These are phyloP conservation scores for Diaporthe citrichinensis DNA, from an alignment of 2,329 filamentous ascomycete species.

Conservation along the genomic window DNA sequence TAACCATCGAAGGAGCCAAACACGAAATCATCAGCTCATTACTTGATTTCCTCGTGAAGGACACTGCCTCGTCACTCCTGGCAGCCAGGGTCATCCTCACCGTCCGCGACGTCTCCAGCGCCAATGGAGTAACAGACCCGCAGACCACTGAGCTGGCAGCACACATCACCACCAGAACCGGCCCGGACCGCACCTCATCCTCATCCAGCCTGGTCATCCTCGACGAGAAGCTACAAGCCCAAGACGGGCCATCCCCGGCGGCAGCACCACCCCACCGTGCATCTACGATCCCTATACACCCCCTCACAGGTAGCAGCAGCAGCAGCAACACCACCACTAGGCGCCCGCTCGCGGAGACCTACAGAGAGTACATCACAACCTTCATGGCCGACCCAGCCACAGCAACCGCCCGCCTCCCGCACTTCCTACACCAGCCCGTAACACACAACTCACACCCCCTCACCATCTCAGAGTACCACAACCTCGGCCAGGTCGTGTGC, in stretches of 20 bases:
- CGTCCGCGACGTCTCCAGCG: not conserved
- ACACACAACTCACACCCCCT: conserved; percentile 50
- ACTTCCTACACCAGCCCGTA: conserved; percentile 47
- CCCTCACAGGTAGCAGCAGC: not conserved
- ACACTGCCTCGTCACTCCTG: not conserved
- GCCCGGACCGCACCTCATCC: not conserved
- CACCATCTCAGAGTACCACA: conserved; percentile 46
- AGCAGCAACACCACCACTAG: not conserved
- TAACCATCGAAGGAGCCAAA: not conserved
- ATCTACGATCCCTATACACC: not conserved
- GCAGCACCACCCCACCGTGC: not conserved
- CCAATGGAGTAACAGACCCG: not conserved
- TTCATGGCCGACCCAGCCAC: conserved; percentile 50
- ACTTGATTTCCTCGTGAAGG: not conserved
- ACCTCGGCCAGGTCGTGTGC: conserved; percentile 49
- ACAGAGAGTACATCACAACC: conserved; percentile 50
- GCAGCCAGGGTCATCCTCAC: conserved; percentile 34
- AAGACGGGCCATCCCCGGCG: not conserved
- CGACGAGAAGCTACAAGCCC: not conserved
- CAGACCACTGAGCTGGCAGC: not conserved
- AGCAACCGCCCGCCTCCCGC: conserved; percentile 46
- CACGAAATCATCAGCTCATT: not conserved
- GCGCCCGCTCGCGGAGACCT: conserved; percentile 43
- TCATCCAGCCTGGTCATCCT: not conserved
- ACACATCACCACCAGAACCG: conserved; percentile 15